These are phyloP conservation scores for Neurospora tetraspora DNA, from an alignment of 495 filamentous ascomycete species.

Conservation along the genomic window DNA sequence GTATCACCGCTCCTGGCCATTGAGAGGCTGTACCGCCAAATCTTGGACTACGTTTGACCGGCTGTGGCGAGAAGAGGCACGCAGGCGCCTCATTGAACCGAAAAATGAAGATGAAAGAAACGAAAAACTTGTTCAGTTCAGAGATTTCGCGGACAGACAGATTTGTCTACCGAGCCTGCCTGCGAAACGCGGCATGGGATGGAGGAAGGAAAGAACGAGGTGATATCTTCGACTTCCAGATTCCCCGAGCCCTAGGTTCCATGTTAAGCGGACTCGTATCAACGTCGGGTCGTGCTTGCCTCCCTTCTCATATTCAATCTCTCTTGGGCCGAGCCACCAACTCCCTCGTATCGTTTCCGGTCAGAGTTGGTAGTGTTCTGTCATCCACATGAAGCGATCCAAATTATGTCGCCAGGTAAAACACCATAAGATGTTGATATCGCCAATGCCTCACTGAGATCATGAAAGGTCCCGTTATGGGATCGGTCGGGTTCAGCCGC, in stretches of 20 bases:
- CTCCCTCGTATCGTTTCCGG: background rate
- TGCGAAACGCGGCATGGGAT: background rate
- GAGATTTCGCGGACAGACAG: background rate
- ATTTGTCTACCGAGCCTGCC: background rate
- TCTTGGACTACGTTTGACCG: background rate
- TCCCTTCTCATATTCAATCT: background rate
- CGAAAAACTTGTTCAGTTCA: background rate
- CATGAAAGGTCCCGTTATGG: background rate
- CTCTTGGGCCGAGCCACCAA: background rate
- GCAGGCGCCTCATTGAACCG: background rate
- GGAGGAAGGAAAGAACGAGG: background rate
- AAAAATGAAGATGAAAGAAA: background rate
- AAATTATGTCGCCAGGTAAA: background rate
- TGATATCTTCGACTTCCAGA: background rate
- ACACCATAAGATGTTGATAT: background rate
- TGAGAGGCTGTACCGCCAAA: background rate
- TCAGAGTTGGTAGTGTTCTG: background rate
- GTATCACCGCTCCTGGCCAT: background rate
- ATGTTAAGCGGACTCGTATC: background rate
- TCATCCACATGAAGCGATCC: background rate
- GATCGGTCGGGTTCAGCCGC: background rate
- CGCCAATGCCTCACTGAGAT: background rate
- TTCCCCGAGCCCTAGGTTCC: background rate
- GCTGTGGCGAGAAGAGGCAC: background rate
- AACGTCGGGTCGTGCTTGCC: background rate